Evolutionary conservation across 2,329 filamentous ascomycete genomes (phyloP), one percentile per base, ranked within the genome.

Genomic region (Microascus cirrosus): DNA sequence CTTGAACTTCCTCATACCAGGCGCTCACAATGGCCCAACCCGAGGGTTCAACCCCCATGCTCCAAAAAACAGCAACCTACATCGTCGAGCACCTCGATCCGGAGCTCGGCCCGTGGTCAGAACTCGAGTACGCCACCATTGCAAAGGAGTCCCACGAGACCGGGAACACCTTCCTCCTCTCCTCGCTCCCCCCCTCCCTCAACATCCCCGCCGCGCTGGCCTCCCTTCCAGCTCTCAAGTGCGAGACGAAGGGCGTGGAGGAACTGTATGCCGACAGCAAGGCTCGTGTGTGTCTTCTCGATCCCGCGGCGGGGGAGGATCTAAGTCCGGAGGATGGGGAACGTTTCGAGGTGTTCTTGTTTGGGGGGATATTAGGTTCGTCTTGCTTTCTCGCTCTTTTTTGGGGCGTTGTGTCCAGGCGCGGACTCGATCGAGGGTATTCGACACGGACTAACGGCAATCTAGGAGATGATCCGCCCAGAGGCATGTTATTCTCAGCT

Each of bases 31-130:
- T 78, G 74, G 65, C 72, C 22, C 61, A 68, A 50, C 12, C 36
- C 36, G 36, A 13, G 36, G 36, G 36, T 4, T 42, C 36, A 42
- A 42, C 18, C 4, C 36, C 36, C 36, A 42, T 32, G 28, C 15
- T 45, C 39, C 39, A 89, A 91, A 39, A 42, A 2, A 4, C 54
- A 36, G 42, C 36, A 73, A 92, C 85, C 51, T 96, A 94, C 74
- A 89, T 97, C 66, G 92, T 97, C 65, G 93, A 97, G 77, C 93
- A 99, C 73, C 85, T 99, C 63, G 94, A 99, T 74, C 86, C 89
- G 48, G 94, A 99, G 73, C 81, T 99, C 34, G 94, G 95, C 36
- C 82, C 84, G 48, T 99, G 94, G 94, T 97, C 94, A 25, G 85
- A 90, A 62, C 82, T 97, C 57, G 94, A 99, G 75, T 99, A 99